Base-by-base conservation (phyloP, 371 early-diverging fungal genomes). In the Batkoa obscura region DNA sequence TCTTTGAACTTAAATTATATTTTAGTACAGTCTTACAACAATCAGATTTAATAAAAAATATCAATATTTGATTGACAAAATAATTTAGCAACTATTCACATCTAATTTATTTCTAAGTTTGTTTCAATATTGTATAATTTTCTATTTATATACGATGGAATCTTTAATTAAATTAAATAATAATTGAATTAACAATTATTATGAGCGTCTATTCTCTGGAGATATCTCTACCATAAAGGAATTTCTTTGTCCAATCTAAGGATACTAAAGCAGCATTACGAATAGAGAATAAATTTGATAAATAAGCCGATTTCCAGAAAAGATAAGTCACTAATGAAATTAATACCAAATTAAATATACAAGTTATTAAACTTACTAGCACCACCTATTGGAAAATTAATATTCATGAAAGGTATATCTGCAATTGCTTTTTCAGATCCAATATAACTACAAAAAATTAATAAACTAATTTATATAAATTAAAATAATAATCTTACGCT, bases 341-440 rank as follows among this genome's bases (percentile, higher is more conserved):
- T n/a, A 37, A 43, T 41, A 47, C 5, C 2, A 42, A 34, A 35
- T 63, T 23, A 34, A 9, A 58, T 42, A n/a, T 1, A 15, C n/a
- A 50, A 33, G 4, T 45, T 0, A 15, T 5, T 31, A 1, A 9
- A 58, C 62, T 62, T 68, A 68, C 68, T 64, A 53, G 78, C 73
- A 59, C 85, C 85, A 56, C 83, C 81, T 6, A 79, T 69, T 0
- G 82, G 74, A 33, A 82, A 60, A 55, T 81, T 82, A 59, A 79
- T 74, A 64, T 76, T 73, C 58, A 81, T 72, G 62, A 83, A 70
- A 13, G 90, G 86, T 37, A 93, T 62, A 63, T 90, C 90, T 23
- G 91, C 90, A 65, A 90, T 83, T 36, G 91, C 90, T 66, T 81
- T 80, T 57, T 90, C 91, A 55, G 80, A 75, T 31, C 90, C 90